Base-by-base conservation (phyloP, 495 filamentous ascomycete genomes). In the Aspergillus haitiensis region DNA sequence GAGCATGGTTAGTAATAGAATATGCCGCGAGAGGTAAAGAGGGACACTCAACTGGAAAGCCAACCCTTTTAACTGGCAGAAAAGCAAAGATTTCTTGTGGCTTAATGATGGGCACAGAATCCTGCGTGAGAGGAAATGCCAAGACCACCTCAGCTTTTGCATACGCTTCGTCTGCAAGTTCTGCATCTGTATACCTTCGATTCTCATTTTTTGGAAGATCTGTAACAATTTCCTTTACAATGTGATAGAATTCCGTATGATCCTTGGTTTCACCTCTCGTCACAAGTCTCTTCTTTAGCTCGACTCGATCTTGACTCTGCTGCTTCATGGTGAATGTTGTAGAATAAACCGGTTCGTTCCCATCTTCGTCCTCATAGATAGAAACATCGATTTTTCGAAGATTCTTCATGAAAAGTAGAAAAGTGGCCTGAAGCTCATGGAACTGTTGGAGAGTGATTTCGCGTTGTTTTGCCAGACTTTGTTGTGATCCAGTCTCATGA, bases 391-490 rank as follows among this genome's bases (percentile, higher is more conserved):
- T 71, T 12, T 15, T 56, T 33, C 55, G 62, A 34, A 78, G 51
- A 10, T 75, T 74, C 60, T 68, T 74, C 54, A 78, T 33, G 52
- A 78, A 77, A 3, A 78, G 60, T 1, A 78, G 66, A 59, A 75
- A 67, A 1, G 69, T 65, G 7, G 61, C 63, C 31, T 75, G 65
- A 10, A 75, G 59, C 7, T 74, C 64, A 13, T 66, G 40, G 31
- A 78, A 64, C 48, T 78, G 67, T 6, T 70, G 35, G 7, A 57
- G 31, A 34, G 68, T 70, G 10, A 40, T 67, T 51, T 70, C 49
- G 2, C 56, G 64, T 39, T 64, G 62, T 16, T 15, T 55, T 3
- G 51, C 45, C 10, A 60, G 60, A 6, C 48, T 31, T 6, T 58
- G 15, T 18, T 59, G 65, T 35, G 47, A 5, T 5, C 62, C 66